A percentile compares a stretch with the other conserved stretches of the same genome.
These are phyloP conservation scores for Pseudogymnoascus sp. DNA, from an alignment of 2,329 filamentous ascomycete genomes.

Conservation along the genomic window DNA sequence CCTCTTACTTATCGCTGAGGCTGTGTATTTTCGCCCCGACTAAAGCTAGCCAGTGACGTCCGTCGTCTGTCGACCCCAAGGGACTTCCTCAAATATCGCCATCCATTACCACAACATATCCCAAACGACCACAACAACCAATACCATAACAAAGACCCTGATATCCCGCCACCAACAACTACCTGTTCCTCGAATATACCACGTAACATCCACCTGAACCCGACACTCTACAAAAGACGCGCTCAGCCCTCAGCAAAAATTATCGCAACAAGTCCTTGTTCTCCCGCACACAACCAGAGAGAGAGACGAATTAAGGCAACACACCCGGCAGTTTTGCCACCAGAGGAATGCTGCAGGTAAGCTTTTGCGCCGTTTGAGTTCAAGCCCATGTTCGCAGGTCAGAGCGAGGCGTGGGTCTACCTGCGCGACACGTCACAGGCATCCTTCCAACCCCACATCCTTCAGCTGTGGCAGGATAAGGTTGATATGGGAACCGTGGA, in stretches of 20 bases:
- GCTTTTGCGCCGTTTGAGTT: constrained; percentile 17
- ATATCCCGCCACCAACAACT: background rate
- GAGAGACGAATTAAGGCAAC: background rate
- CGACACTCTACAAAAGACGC: background rate
- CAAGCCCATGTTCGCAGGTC: background rate
- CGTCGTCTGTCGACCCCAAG: background rate
- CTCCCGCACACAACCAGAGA: background rate
- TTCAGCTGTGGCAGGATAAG: background rate
- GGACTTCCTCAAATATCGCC: background rate
- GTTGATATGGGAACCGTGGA: background rate
- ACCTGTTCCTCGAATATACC: background rate
- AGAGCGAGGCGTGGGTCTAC: background rate
- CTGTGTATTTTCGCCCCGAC: background rate
- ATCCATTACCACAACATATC: background rate
- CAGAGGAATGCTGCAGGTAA: constrained; percentile 29
- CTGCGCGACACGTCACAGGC: background rate
- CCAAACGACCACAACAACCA: background rate
- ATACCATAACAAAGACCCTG: background rate
- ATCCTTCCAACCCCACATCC: background rate
- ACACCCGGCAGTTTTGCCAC: constrained; percentile 3
- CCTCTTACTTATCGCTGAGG: background rate
- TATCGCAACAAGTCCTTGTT: background rate
- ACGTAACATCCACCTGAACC: background rate
- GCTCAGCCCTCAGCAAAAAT: background rate
- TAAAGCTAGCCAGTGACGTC: background rate